Percentiles rank a stretch among this genome's conserved stretches.
These are phyloP conservation scores for Penicillium frequentans DNA, from an alignment of 2,329 filamentous ascomycete genomes.

Conservation along the genomic window DNA sequence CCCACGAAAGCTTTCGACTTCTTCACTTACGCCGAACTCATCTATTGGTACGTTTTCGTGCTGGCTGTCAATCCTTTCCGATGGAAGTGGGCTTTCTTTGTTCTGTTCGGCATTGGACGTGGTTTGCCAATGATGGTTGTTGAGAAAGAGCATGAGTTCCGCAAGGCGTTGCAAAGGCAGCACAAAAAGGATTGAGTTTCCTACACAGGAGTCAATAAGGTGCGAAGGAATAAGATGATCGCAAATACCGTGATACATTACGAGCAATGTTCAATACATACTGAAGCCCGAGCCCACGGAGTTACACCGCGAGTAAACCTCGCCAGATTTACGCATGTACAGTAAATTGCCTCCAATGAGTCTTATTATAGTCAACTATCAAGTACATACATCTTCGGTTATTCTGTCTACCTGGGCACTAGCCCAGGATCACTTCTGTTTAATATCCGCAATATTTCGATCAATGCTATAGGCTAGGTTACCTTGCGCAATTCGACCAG, in stretches of 20 bases:
- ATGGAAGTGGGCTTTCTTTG: conserved; percentile 87
- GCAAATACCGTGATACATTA: too few species aligned
- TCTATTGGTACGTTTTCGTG: conserved; percentile 84
- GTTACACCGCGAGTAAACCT: not conserved
- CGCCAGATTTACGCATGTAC: too few species aligned
- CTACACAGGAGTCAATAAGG: not conserved
- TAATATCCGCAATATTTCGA: conserved; percentile 25
- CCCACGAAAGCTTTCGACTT: conserved; percentile 82
- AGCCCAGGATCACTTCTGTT: conserved; percentile 13
- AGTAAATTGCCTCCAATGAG: not conserved
- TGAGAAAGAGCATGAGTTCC: conserved; percentile 58
- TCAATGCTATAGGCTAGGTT: conserved; percentile 28
- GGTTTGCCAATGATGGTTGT: conserved; percentile 67
- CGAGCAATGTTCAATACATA: not conserved
- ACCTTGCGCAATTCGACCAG: conserved; percentile 20
- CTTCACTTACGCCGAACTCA: conserved; percentile 80
- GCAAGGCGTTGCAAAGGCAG: conserved; percentile 27
- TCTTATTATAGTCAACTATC: not conserved
- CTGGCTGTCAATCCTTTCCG: conserved; percentile 79
- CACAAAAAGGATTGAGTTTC: conserved; percentile 15
- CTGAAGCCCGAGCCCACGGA: too few species aligned
- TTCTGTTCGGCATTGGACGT: conserved; percentile 73
- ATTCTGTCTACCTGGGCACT: not conserved
- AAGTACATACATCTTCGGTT: not conserved
- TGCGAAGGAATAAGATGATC: not conserved